A percentile compares a stretch with the other conserved stretches of the same genome.
Evolutionary conservation across 1,284 basidiomycete species (phyloP).

Genomic region (Trichosporon ovoides): DNA sequence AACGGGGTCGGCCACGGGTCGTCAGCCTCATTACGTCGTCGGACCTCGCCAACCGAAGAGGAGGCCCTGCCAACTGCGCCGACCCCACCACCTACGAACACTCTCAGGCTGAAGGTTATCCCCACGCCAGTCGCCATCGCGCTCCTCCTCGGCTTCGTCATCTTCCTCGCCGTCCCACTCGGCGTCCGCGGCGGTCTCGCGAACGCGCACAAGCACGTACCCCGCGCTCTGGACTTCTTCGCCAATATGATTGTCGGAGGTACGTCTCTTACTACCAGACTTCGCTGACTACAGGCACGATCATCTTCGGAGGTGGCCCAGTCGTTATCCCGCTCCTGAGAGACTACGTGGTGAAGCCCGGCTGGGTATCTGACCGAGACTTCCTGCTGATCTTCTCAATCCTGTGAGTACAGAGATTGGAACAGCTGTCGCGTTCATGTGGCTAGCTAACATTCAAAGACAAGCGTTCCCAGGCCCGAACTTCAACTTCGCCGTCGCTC

Average conservation of each 20-base stretch:
- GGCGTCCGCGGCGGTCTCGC: slow-evolving; percentile 35
- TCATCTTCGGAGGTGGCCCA: slow-evolving; percentile 60
- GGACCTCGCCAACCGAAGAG: background rate
- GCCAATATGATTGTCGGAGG: slow-evolving; percentile 50
- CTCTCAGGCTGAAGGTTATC: slow-evolving; percentile 28
- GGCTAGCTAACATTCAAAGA: slow-evolving; percentile 21
- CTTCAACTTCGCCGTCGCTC: slow-evolving; percentile 58
- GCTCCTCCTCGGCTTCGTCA: slow-evolving; percentile 42
- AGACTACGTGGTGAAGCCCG: slow-evolving; percentile 58
- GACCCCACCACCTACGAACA: background rate
- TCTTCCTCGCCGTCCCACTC: slow-evolving; percentile 36
- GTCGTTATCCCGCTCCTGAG: slow-evolving; percentile 59
- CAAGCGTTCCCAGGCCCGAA: slow-evolving; percentile 58
- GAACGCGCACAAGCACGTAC: slow-evolving; percentile 34
- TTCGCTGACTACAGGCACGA: slow-evolving; percentile 45
- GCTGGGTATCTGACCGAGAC: slow-evolving; percentile 48
- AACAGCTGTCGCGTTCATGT: too few relatives aligned
- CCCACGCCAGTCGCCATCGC: slow-evolving; percentile 22
- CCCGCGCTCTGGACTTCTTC: slow-evolving; percentile 48
- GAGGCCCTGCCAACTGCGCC: background rate
- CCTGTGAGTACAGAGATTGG: slow-evolving; percentile 26
- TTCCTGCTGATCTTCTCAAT: slow-evolving; percentile 59
- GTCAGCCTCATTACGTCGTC: background rate
- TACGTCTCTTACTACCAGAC: too few relatives aligned
- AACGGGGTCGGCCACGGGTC: background rate